Conservation (phyloP, 148 eudicot species). For the Amaranthus cruentus region DNA sequence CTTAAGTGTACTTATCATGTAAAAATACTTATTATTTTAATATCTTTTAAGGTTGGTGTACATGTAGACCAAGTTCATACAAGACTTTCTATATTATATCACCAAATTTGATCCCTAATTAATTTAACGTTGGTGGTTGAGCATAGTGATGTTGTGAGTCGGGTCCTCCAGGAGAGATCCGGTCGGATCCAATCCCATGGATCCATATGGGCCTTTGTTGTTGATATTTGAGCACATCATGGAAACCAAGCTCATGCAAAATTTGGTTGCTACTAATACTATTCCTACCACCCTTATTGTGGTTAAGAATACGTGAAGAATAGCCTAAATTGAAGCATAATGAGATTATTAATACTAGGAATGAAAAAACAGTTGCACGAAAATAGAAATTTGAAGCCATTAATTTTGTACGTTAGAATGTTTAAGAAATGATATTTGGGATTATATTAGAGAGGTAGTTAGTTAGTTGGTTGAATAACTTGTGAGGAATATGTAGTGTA, state of each 20-base stretch:
- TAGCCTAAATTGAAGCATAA: constrained; percentile 5
- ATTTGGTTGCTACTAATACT: constrained; percentile 25
- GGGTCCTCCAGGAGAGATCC: constrained; percentile 32
- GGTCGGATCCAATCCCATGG: constrained; percentile 24
- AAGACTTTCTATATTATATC: no score
- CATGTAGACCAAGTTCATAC: no score
- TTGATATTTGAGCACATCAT: constrained; percentile 27
- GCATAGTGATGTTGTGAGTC: constrained; percentile 27
- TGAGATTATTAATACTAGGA: constrained; percentile 11
- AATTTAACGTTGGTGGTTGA: constrained; percentile 16
- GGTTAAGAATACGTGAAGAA: constrained; percentile 30
- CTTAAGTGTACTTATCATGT: no score
- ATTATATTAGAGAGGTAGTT: neutral
- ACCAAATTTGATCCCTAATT: neutral
- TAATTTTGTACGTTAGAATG: neutral
- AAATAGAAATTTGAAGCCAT: constrained; percentile 10
- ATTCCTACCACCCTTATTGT: neutral
- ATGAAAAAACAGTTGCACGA: neutral
- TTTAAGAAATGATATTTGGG: neutral
- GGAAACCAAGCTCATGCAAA: constrained; percentile 33
- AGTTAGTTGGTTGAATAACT: neutral
- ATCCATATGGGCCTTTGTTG: constrained; percentile 15
- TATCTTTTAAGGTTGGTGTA: no score
- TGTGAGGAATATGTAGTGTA: neutral
- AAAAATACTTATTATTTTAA: no score